phyloP scores from a whole-genome alignment of 805 yeast genomes.

The Ogataea henricii region DNA sequence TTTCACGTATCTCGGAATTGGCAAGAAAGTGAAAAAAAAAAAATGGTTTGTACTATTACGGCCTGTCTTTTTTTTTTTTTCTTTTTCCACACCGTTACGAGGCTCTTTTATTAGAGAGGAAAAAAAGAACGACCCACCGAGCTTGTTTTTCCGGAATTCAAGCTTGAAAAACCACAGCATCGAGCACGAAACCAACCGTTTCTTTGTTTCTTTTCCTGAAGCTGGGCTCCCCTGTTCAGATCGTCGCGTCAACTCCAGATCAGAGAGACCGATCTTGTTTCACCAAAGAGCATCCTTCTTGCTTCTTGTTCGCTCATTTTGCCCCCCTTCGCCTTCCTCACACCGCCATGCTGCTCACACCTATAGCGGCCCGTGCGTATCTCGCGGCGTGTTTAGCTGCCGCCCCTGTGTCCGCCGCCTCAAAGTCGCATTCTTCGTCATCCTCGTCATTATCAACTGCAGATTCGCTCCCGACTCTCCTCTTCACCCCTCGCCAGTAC shows the following conservation, averaged over 20 bases:
- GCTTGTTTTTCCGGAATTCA: not conserved
- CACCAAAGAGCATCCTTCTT: too few species aligned
- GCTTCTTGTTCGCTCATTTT: not conserved
- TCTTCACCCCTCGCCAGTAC: constrained; percentile 11
- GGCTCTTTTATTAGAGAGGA: not conserved
- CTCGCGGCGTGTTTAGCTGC: not conserved
- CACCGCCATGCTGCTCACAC: not conserved
- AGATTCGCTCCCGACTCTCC: constrained; percentile 24
- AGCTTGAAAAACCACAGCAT: too few species aligned
- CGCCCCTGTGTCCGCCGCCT: not conserved
- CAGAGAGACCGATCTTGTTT: too few species aligned
- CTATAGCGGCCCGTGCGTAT: not conserved
- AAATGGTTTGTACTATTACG: not conserved
- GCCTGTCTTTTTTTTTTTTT: not conserved
- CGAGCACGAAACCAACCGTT: too few species aligned
- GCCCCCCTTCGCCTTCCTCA: constrained; percentile 1
- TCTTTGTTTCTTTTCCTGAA: too few species aligned
- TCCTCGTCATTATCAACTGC: constrained; percentile 10
- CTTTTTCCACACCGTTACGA: not conserved
- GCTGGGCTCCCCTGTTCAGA: too few species aligned
- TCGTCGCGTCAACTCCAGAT: too few species aligned
- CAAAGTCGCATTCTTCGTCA: constrained; percentile 4
- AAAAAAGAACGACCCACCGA: not conserved
- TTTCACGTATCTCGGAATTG: too few species aligned
- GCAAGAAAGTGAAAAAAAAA: not conserved